Percentiles rank a stretch among this genome's conserved stretches.
These are phyloP conservation scores for Phytophthora melonis DNA, from an alignment of 352 stramenopile species.

Conservation along the genomic window DNA sequence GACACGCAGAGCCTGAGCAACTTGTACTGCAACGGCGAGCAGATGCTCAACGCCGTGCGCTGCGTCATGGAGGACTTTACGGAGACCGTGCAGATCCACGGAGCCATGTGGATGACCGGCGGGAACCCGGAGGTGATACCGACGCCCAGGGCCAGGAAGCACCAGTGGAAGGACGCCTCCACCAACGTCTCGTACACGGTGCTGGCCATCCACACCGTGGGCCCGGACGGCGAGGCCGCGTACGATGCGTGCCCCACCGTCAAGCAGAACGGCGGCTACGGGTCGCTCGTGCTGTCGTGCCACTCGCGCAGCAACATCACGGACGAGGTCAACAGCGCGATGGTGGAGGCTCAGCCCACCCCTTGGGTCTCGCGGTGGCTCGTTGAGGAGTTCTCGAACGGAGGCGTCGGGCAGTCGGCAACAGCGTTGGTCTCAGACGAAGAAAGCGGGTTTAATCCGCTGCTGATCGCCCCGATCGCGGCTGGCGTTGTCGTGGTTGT, in stretches of 20 bases:
- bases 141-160: slow-evolving; percentile 3
- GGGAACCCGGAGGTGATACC: slow-evolving; percentile 31
- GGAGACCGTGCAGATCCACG: background rate
- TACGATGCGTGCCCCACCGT: slow-evolving; percentile 18
- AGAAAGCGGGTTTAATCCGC: background rate
- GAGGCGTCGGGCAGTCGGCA: background rate
- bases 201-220: slow-evolving; percentile 29
- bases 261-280: slow-evolving; percentile 25
- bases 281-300: slow-evolving; percentile 33
- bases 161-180: slow-evolving; percentile 19
- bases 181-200: slow-evolving; percentile 26
- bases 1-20: slow-evolving; percentile 17
- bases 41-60: slow-evolving; percentile 28
- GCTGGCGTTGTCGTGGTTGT: background rate
- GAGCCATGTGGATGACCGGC: slow-evolving; percentile 42
- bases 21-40: slow-evolving; percentile 28
- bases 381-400: background rate
- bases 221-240: slow-evolving; percentile 7
- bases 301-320: slow-evolving; percentile 10
- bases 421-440: background rate
- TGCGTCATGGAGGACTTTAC: slow-evolving; percentile 32
- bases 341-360: background rate
- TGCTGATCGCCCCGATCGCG: slow-evolving; percentile 1
- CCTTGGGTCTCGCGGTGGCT: background rate
- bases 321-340: background rate